Base-by-base conservation (phyloP, 2,329 filamentous ascomycete species). In the Zalaria sp. region DNA sequence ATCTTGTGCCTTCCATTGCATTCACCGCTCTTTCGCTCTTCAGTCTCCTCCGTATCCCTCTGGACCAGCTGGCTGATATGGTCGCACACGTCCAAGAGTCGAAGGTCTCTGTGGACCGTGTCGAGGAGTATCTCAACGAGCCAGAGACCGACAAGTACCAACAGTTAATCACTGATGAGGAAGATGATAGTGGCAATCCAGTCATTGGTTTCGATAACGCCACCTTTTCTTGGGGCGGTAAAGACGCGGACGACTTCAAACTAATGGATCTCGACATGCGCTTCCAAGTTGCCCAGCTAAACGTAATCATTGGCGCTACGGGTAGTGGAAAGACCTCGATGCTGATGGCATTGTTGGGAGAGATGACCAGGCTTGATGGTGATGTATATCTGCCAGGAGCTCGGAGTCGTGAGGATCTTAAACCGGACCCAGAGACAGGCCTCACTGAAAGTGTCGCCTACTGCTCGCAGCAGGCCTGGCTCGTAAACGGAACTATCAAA, bases 31-130 rank as follows among this genome's bases (percentile, higher is more conserved):
- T 98, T 41, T 96, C 91, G 0, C 79, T 98, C 49, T 98, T 98
- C 61, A 88, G 88, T 58, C 77, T 98, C 34, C 77, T 98, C 9
- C 81, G 91, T 38, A 84, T 95, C 41, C 91, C 91, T 4, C 69
- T 98, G 37, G 91, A 98, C 59, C 89, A 96, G 63, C 73, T 98
- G 41, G 91, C 91, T 39, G 91, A 98, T 61, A 98, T 98, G 91
- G 82, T 96, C 56, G 91, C 91, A 7, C 91, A 96, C 63, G 88
- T 98, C 3, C 87, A 95, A 64, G 91, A 98, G 63, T 85, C 88
- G 25, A 93, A 93, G 65, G 89, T 98, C 18, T 98, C 91, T 0
- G 79, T 98, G 40, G 88, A 95, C 55, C 88, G 91, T 68, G 85
- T 98, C 5, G 89, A 98, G 56, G 83, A 93, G 52, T 98, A 95